These are phyloP conservation scores for Coniochaeta prunicola DNA, from an alignment of 2,329 filamentous ascomycete genomes.

Conservation along the genomic window DNA sequence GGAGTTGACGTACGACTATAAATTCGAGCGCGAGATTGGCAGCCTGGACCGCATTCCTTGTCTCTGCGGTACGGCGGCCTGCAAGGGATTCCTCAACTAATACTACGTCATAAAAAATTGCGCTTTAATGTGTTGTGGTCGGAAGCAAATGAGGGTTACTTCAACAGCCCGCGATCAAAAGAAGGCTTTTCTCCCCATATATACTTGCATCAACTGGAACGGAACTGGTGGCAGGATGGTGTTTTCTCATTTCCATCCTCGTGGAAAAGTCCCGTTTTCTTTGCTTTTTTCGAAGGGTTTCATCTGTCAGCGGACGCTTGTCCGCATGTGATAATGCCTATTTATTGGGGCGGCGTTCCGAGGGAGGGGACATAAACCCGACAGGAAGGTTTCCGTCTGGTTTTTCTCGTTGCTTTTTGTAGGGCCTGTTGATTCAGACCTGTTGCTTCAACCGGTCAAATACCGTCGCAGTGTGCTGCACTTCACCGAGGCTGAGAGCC, in stretches of 20 bases:
- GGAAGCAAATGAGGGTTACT: background rate
- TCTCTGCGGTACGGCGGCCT: constrained; percentile 89
- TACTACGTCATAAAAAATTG: background rate
- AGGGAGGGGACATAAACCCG: background rate
- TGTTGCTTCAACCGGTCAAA: no score
- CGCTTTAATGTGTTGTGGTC: background rate
- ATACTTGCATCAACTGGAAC: background rate
- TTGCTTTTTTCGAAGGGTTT: background rate
- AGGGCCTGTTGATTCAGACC: background rate
- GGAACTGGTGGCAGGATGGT: background rate
- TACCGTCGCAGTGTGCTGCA: background rate
- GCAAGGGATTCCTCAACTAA: constrained; percentile 98
- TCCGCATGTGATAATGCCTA: background rate
- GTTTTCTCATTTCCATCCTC: background rate
- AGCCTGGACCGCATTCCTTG: constrained; percentile 94
- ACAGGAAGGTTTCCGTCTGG: background rate
- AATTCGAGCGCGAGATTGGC: constrained; percentile 95
- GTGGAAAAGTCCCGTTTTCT: background rate
- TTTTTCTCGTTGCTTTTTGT: background rate
- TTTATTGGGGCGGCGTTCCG: background rate
- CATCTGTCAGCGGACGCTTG: background rate
- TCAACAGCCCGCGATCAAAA: background rate
- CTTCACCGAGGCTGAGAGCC: background rate
- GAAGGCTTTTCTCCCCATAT: background rate
- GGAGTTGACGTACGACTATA: constrained; percentile 99